Percentiles rank a stretch among this genome's conserved stretches.
These are phyloP conservation scores for Saccharum officinarum DNA, from an alignment of 176 grass and related monocot species.

Conservation along the genomic window DNA sequence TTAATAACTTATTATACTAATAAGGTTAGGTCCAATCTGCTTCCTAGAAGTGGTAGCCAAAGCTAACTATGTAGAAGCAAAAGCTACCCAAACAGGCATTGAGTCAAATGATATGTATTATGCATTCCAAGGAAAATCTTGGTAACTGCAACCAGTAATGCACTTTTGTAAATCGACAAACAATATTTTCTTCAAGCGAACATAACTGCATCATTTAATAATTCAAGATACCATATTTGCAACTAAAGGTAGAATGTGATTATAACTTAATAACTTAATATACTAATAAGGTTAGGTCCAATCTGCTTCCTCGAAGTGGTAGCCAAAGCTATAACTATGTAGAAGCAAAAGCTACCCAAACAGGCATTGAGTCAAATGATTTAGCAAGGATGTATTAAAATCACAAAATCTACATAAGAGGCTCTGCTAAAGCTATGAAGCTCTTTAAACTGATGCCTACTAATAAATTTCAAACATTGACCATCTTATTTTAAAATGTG, in stretches of 20 bases:
- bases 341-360: neutral
- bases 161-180: neutral
- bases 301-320: neutral
- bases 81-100: neutral
- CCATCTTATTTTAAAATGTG: neutral
- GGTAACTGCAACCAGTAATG: neutral
- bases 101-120: neutral
- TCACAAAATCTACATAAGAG: neutral
- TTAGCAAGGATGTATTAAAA: constrained; percentile 6
- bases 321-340: neutral
- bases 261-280: neutral
- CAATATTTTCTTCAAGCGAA: neutral
- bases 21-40: neutral
- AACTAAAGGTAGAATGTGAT: neutral
- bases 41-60: neutral
- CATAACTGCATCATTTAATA: neutral
- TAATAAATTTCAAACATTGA: constrained; percentile 13
- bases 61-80: neutral
- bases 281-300: neutral
- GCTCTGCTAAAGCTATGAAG: neutral
- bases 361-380: neutral
- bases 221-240: neutral
- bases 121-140: constrained; percentile 12
- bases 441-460: neutral
- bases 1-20: neutral